Base-by-base conservation (phyloP, 2,329 filamentous ascomycete genomes). In the Phialophora expanda region DNA sequence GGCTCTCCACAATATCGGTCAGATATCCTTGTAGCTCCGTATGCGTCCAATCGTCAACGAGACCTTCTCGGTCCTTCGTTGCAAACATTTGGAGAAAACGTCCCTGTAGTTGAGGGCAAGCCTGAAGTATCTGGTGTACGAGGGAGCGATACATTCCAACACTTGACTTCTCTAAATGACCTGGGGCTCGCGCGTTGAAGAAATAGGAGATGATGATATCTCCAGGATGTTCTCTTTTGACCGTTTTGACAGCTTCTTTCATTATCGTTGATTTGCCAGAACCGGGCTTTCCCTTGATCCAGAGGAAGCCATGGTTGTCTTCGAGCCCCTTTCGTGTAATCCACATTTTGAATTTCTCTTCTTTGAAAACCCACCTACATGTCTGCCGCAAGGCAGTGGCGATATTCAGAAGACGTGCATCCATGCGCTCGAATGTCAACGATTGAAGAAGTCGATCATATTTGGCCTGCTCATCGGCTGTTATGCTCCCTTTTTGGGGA, bases 181-280 rank as follows among this genome's bases (percentile, higher is more conserved):
- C 48, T 8, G 22, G 26, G 14, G 48, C 48, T 53, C 22, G 48
- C 11, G 48, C 48, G 26, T 28, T 53, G 48, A 53, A 53, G 48
- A 53, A 53, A 9, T 53, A 53, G 11, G 48, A 24, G 6, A 53
- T 28, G 48, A 53, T 14, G 3, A 53, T 14, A 53, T 53, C 22
- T 14, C 26, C 9, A 20, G 48, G 14, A 20, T 9, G 69, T 65
- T 2, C 54, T 51, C 28, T 71, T 73, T 24, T 60, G 66, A 20
- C 66, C 66, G 14, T 67, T 26, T 65, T 63, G 26, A 70, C 73
- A 0, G 72, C 68, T 53, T 78, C 81, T 56, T 82, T 83, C 79
- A 83, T 83, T 1, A 82, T 62, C 0, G 79, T 83, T 6, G 79
- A 81, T 65, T 82, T 82, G 3, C 80, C 80, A 0, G 75, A 74